These are phyloP conservation scores for Brettanomyces anomalus DNA, from an alignment of 805 yeast species.

Conservation along the genomic window DNA sequence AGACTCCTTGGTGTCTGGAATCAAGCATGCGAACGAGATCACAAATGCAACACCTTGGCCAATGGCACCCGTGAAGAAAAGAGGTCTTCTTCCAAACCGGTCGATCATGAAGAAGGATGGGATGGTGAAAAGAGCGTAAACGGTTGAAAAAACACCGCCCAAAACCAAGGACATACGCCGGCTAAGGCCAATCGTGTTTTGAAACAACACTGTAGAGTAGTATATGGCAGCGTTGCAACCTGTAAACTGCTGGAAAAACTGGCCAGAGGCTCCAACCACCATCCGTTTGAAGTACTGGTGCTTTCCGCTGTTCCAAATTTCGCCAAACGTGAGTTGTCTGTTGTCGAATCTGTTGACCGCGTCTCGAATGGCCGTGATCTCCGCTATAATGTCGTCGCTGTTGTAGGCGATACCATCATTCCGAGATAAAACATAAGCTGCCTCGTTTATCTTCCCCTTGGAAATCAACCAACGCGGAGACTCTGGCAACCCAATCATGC, in stretches of 20 bases:
- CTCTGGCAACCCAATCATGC: constrained; percentile 44
- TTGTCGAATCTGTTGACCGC: constrained; percentile 25
- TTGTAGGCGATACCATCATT: constrained; percentile 28
- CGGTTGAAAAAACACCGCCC: constrained; percentile 58
- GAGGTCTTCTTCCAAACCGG: constrained; percentile 58
- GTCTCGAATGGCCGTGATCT: constrained; percentile 24
- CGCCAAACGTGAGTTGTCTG: constrained; percentile 33
- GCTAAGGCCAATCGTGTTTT: constrained; percentile 38
- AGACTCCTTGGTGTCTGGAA: constrained; percentile 28
- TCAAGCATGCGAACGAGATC: constrained; percentile 41
- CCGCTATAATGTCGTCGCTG: constrained; percentile 17
- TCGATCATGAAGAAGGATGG: constrained; percentile 57
- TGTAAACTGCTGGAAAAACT: constrained; percentile 62
- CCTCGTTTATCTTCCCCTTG: constrained; percentile 43
- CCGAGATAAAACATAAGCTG: constrained; percentile 35
- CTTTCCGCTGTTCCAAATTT: constrained; percentile 32
- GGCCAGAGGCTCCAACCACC: constrained; percentile 54
- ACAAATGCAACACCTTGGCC: constrained; percentile 43
- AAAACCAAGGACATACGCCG: constrained; percentile 48
- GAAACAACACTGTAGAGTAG: constrained; percentile 50
- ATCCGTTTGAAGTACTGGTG: constrained; percentile 55
- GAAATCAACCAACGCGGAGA: constrained; percentile 67
- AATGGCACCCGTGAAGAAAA: constrained; percentile 33
- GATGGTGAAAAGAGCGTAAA: constrained; percentile 51
- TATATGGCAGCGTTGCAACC: constrained; percentile 68